Evolutionary conservation across 306 rosid species (phyloP).

Genomic region (Argentina anserina): DNA sequence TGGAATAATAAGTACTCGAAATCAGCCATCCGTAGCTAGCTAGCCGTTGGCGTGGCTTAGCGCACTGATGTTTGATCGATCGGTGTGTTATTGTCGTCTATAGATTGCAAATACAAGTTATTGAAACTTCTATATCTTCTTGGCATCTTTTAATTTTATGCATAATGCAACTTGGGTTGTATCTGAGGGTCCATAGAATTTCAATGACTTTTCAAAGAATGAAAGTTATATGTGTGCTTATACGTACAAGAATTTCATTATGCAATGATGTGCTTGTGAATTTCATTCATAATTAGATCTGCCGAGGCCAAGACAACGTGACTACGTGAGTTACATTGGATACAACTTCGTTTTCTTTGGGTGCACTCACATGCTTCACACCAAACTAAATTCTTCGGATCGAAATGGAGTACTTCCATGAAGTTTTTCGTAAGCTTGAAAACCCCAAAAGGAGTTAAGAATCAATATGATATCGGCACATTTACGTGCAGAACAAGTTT

Average conservation of each 20-base stretch:
- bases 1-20: neutral
- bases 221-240: neutral
- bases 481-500: conserved; percentile 24
- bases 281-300: neutral
- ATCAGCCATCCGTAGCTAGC: neutral
- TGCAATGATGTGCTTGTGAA: neutral
- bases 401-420: neutral
- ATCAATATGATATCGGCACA: neutral
- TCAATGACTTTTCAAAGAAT: neutral
- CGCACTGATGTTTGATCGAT: conserved; percentile 8
- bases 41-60: neutral
- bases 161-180: neutral
- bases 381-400: conserved; percentile 3
- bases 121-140: neutral
- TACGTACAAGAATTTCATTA: neutral
- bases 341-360: conserved; percentile 7
- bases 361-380: conserved; percentile 19
- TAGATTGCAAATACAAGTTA: neutral
- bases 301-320: neutral
- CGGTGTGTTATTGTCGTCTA: neutral
- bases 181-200: too few relatives aligned
- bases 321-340: neutral
- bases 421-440: neutral
- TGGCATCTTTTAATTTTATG: neutral
- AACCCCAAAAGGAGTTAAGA: conserved; percentile 3